phyloP scores from a whole-genome alignment of 163 green algal species.

The Chlorella variabilis region DNA sequence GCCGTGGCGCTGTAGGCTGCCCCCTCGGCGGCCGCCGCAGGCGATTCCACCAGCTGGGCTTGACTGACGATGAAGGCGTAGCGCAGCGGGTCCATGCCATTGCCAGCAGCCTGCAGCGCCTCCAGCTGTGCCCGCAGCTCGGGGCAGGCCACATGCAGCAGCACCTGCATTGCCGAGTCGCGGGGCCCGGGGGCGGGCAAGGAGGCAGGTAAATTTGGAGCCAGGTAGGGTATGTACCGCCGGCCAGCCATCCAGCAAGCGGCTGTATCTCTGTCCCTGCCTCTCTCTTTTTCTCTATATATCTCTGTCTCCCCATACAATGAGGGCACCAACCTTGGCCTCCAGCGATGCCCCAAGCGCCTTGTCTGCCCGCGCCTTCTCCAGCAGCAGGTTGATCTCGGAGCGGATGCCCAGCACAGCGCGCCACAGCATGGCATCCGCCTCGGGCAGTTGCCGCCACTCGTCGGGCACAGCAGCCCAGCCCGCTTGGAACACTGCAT shows the following conservation, averaged over 20 bases:
- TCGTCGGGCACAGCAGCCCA: slow-evolving; percentile 61
- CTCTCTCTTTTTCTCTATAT: too few species aligned
- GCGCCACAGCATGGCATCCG: slow-evolving; percentile 40
- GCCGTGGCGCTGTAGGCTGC: slow-evolving; percentile 51
- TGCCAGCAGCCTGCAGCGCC: slow-evolving; percentile 63
- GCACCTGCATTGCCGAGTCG: slow-evolving; percentile 45
- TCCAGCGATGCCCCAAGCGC: slow-evolving; percentile 87
- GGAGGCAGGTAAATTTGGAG: background rate
- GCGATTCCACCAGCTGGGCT: slow-evolving; percentile 58
- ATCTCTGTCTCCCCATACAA: too few species aligned
- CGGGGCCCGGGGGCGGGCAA: background rate
- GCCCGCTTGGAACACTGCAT: slow-evolving; percentile 75
- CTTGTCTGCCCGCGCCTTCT: slow-evolving; percentile 69
- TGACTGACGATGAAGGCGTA: slow-evolving; percentile 91
- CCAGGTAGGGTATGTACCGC: too few species aligned
- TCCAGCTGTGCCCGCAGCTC: slow-evolving; percentile 57
- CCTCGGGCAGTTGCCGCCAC: slow-evolving; percentile 59
- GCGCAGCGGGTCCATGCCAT: slow-evolving; percentile 86
- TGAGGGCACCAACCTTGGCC: slow-evolving; percentile 58
- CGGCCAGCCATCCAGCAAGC: too few species aligned
- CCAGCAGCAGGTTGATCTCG: slow-evolving; percentile 74
- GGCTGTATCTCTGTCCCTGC: too few species aligned
- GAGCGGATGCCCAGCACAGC: slow-evolving; percentile 46
- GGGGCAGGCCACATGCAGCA: slow-evolving; percentile 75
- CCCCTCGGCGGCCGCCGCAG: slow-evolving; percentile 18